These are phyloP conservation scores for Parsonsia alboflavescens DNA, from an alignment of 257 asterid genomes.

Conservation along the genomic window DNA sequence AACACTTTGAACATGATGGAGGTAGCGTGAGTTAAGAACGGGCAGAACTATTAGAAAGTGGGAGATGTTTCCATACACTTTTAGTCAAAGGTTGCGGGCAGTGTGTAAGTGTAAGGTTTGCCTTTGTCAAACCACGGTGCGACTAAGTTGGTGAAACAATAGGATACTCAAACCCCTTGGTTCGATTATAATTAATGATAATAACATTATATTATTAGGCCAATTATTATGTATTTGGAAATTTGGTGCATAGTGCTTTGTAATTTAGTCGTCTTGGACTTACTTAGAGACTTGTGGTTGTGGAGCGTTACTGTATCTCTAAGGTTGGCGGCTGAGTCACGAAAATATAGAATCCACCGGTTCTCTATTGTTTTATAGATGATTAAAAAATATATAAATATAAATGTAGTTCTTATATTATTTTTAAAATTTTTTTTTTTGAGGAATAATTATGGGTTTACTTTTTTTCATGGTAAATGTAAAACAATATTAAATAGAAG, in stretches of 20 bases:
- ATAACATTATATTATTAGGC: background rate
- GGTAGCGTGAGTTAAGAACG: too few species aligned
- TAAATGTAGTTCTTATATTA: too few species aligned
- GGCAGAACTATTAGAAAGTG: background rate
- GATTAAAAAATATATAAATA: too few species aligned
- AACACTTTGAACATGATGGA: too few species aligned
- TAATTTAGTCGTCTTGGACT: background rate
- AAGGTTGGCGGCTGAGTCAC: too few species aligned
- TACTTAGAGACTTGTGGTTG: background rate
- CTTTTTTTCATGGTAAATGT: too few species aligned
- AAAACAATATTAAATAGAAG: too few species aligned
- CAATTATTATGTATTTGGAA: background rate
- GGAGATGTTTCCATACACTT: slow-evolving; percentile 3
- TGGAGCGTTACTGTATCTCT: slow-evolving; percentile 7
- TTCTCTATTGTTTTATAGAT: too few species aligned
- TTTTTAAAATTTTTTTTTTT: too few species aligned
- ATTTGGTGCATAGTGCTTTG: background rate
- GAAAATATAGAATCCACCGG: too few species aligned
- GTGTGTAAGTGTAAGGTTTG: background rate
- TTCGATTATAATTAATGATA: background rate
- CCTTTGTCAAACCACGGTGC: background rate
- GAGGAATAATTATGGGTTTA: too few species aligned
- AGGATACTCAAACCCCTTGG: background rate
- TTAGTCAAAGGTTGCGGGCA: slow-evolving; percentile 4
- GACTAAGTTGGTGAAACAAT: background rate